A percentile compares a stretch with the other conserved stretches of the same genome.
phyloP scores from a whole-genome alignment of 129 eudicot species.

The Tagetes erecta region DNA sequence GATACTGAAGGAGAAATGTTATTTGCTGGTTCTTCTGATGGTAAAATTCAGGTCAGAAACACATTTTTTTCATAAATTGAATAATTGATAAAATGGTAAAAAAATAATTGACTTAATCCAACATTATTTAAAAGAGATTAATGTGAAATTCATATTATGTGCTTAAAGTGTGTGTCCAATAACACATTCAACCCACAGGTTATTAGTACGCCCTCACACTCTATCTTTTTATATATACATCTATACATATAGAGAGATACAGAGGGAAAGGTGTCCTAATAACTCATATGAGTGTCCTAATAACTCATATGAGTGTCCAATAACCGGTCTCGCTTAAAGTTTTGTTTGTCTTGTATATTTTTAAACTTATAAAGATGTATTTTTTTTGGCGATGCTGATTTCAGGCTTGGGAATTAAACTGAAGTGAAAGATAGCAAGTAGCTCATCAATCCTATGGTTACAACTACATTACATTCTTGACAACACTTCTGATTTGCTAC shows the following conservation, averaged over 20 bases:
- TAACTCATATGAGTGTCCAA: no score
- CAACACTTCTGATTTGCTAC: neutral
- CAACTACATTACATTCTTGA: neutral
- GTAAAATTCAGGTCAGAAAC: constrained; percentile 63
- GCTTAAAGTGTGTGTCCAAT: neutral
- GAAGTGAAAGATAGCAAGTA: constrained; percentile 12
- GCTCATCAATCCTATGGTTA: neutral
- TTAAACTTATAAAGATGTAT: neutral
- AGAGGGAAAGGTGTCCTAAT: no score
- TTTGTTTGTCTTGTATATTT: neutral
- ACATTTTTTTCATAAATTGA: neutral
- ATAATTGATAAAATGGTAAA: neutral
- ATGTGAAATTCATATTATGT: neutral
- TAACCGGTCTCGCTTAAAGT: no score
- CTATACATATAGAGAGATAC: no score
- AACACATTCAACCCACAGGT: no score
- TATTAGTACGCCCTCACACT: no score
- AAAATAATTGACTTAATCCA: neutral
- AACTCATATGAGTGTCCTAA: no score
- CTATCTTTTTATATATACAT: no score
- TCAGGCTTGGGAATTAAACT: constrained; percentile 76
- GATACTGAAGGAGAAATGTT: constrained; percentile 71
- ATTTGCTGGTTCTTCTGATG: constrained; percentile 74
- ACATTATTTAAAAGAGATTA: no score
- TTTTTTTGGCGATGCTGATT: constrained; percentile 16